Percentiles rank a stretch among this genome's conserved stretches.
Conservation (phyloP, 768 basidiomycete species). For the Coprinellus aureogranulatus region DNA sequence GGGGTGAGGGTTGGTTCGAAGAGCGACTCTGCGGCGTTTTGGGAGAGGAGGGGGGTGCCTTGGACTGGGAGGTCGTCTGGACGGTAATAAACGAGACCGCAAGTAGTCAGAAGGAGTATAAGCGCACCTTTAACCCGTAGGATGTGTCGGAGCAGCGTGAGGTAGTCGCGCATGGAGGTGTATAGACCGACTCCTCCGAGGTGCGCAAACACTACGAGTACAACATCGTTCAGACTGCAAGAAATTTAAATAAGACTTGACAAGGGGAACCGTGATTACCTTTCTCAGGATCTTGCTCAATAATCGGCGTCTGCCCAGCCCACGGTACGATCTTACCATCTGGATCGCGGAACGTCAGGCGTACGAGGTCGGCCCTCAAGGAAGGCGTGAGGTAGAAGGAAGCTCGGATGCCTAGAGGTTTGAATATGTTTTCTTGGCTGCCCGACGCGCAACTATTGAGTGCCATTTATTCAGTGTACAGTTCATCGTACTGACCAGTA, state of each 20-base stretch:
- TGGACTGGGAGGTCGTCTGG: constrained; percentile 11
- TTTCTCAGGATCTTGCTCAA: constrained; percentile 25
- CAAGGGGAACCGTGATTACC: constrained; percentile 11
- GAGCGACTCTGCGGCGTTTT: constrained; percentile 9
- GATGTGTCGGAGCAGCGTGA: constrained; percentile 30
- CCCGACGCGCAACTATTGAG: too few species aligned
- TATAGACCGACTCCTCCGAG: constrained; percentile 30
- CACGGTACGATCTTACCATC: constrained; percentile 19
- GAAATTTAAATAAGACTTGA: neutral
- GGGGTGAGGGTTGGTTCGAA: constrained; percentile 17
- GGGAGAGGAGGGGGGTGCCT: constrained; percentile 18
- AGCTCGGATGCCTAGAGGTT: constrained; percentile 26
- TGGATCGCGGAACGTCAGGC: constrained; percentile 19
- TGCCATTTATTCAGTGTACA: neutral
- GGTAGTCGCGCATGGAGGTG: constrained; percentile 27
- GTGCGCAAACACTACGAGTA: constrained; percentile 18
- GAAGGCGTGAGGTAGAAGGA: constrained; percentile 29
- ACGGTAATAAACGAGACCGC: neutral
- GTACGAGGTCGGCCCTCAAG: constrained; percentile 17
- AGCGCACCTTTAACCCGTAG: constrained; percentile 25
- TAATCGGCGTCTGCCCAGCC: constrained; percentile 16
- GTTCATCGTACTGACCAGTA: constrained; percentile 23
- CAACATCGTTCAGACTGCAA: neutral
- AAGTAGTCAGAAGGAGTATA: neutral
- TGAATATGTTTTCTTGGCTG: constrained; percentile 32